Evolutionary conservation across 139 green algal species (phyloP).

Genomic region (Gonium pectorale): DNA sequence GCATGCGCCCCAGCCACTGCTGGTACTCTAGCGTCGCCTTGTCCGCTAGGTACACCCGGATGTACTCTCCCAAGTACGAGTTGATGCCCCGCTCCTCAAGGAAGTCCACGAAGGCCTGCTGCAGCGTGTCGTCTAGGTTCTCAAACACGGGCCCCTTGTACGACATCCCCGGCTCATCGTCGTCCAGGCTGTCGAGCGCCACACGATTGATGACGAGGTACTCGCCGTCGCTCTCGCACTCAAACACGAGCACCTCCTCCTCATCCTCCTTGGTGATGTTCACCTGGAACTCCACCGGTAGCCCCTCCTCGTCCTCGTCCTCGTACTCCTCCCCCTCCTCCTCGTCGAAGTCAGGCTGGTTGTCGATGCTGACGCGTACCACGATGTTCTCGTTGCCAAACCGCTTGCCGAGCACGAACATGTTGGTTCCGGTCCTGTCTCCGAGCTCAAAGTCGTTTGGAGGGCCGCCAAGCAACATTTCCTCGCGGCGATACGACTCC

Average conservation of each 20-base stretch:
- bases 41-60: slow-evolving; percentile 61
- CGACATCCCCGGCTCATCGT: slow-evolving; percentile 23
- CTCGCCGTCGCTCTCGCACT: slow-evolving; percentile 74
- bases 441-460: slow-evolving; percentile 56
- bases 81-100: slow-evolving; percentile 77
- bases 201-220: slow-evolving; percentile 69
- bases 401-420: slow-evolving; percentile 58
- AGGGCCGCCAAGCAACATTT: slow-evolving; percentile 57
- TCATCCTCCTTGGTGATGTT: slow-evolving; percentile 63
- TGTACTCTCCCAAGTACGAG: slow-evolving; percentile 64
- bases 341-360: slow-evolving; percentile 50
- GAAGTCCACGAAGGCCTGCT: slow-evolving; percentile 74
- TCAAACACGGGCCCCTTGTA: slow-evolving; percentile 81
- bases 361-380: slow-evolving; percentile 75
- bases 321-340: slow-evolving; percentile 59
- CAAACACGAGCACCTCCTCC: slow-evolving; percentile 66
- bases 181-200: slow-evolving; percentile 47
- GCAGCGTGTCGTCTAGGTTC: slow-evolving; percentile 84
- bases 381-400: slow-evolving; percentile 64
- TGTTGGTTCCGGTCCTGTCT: slow-evolving; percentile 56
- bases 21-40: slow-evolving; percentile 74
- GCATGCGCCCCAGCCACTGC: slow-evolving; percentile 72
- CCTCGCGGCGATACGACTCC: slow-evolving; percentile 68
- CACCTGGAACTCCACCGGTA: slow-evolving; percentile 65
- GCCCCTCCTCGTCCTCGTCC: slow-evolving; percentile 54